Percentiles rank a stretch among this genome's conserved stretches.
Evolutionary conservation across 139 green algal species (phyloP).

Genomic region (Ettlia oleoabundans): DNA sequence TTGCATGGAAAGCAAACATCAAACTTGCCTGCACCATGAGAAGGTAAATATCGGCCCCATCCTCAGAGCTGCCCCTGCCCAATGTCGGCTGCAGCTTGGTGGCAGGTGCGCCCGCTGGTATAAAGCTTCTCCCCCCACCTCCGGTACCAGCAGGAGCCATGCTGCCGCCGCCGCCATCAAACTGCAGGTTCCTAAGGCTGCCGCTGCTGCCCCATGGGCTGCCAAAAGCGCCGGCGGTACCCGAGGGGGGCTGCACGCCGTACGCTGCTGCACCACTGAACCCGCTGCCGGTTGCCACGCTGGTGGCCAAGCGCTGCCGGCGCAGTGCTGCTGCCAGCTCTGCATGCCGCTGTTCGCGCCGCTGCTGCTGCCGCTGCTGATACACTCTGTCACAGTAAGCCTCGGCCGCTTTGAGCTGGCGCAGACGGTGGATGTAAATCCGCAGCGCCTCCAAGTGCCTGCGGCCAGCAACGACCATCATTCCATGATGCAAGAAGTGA

Average conservation of each 20-base stretch:
- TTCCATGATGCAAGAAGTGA: too few relatives aligned
- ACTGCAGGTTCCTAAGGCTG: not conserved
- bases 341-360: slow-evolving; percentile 9
- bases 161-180: not conserved
- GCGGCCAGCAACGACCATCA: not conserved
- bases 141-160: not conserved
- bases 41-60: slow-evolving; percentile 51
- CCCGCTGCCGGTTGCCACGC: not conserved
- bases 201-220: not conserved
- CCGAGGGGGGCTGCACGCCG: too few relatives aligned
- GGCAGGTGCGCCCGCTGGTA: not conserved
- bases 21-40: slow-evolving; percentile 50
- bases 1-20: too few relatives aligned
- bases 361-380: slow-evolving; percentile 15
- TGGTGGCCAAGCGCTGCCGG: not conserved
- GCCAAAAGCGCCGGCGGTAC: too few relatives aligned
- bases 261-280: not conserved
- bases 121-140: not conserved
- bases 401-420: slow-evolving; percentile 61
- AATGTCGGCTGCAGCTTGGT: slow-evolving; percentile 7
- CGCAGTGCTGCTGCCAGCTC: slow-evolving; percentile 1
- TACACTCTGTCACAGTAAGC: slow-evolving; percentile 79
- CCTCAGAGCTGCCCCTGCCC: not conserved
- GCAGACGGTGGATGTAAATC: slow-evolving; percentile 74
- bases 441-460: slow-evolving; percentile 75